Percentiles rank a stretch among this genome's conserved stretches.
Evolutionary conservation across 768 basidiomycete genomes (phyloP).

Genomic region (Collybiopsis luxurians): DNA sequence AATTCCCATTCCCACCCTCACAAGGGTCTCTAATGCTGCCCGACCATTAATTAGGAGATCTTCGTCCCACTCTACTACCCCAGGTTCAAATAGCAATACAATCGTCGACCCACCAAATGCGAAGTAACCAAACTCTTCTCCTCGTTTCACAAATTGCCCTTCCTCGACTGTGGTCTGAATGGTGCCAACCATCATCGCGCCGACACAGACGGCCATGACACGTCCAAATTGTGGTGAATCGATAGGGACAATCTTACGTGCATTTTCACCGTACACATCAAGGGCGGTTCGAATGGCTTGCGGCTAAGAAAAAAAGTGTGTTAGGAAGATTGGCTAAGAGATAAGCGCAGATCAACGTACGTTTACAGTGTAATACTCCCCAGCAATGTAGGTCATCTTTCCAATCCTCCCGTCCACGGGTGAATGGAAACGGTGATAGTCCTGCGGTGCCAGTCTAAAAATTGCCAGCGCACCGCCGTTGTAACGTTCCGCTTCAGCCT

Average conservation of each 20-base stretch:
- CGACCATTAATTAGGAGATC: constrained; percentile 83
- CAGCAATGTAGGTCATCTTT: constrained; percentile 75
- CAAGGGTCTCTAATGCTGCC: constrained; percentile 86
- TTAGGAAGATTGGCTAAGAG: background rate
- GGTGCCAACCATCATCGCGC: constrained; percentile 95
- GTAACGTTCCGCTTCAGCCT: constrained; percentile 63
- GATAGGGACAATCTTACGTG: constrained; percentile 88
- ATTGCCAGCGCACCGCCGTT: constrained; percentile 82
- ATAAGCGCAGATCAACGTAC: constrained; percentile 38
- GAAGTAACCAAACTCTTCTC: constrained; percentile 92
- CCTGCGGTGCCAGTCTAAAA: constrained; percentile 90
- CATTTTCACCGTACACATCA: constrained; percentile 95
- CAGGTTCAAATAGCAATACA: constrained; percentile 86
- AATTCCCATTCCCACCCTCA: constrained; percentile 85
- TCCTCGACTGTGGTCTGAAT: constrained; percentile 87
- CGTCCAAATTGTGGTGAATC: constrained; percentile 86
- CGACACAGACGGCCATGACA: constrained; percentile 89
- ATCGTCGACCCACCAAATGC: constrained; percentile 98
- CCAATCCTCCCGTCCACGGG: constrained; percentile 87
- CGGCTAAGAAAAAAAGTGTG: constrained; percentile 44
- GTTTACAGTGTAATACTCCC: constrained; percentile 97
- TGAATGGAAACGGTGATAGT: constrained; percentile 92
- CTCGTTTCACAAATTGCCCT: constrained; percentile 75
- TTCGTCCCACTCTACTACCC: constrained; percentile 85
- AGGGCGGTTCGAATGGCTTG: constrained; percentile 90